These are phyloP conservation scores for Pseudocercospora eumusae DNA, from an alignment of 2,329 filamentous ascomycete genomes.

Conservation along the genomic window DNA sequence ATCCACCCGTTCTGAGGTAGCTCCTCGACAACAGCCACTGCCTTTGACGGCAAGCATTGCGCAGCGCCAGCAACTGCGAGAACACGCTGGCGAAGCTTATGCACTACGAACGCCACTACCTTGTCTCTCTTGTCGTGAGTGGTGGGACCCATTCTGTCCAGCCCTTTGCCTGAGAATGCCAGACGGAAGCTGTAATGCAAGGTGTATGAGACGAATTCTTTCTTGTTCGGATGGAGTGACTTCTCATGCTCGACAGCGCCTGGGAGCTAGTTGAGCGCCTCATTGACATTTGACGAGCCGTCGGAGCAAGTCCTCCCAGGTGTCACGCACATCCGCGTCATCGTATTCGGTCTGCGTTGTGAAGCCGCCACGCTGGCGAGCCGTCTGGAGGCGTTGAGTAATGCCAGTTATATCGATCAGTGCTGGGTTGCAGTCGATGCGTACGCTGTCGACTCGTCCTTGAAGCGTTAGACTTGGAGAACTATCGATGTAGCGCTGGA, in stretches of 20 bases:
- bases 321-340: neutral
- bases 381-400: neutral
- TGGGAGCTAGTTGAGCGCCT: neutral
- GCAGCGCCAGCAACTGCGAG: neutral
- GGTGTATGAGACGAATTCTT: neutral
- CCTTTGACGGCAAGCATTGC: neutral
- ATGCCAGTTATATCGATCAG: neutral
- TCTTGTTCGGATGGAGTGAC: neutral
- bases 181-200: neutral
- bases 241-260: neutral
- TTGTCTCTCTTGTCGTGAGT: neutral
- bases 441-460: neutral
- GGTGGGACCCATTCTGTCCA: neutral
- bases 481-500: neutral
- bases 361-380: neutral
- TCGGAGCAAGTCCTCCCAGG: neutral
- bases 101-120: neutral
- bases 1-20: neutral
- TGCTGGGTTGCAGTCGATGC: neutral
- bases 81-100: neutral
- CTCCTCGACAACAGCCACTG: neutral
- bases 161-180: neutral
- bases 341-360: neutral
- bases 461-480: neutral
- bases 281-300: neutral